Evolutionary conservation across 2,329 filamentous ascomycete species (phyloP), one percentile per base, ranked within the genome.

Genomic region (Alternaria novae-zelandiae): DNA sequence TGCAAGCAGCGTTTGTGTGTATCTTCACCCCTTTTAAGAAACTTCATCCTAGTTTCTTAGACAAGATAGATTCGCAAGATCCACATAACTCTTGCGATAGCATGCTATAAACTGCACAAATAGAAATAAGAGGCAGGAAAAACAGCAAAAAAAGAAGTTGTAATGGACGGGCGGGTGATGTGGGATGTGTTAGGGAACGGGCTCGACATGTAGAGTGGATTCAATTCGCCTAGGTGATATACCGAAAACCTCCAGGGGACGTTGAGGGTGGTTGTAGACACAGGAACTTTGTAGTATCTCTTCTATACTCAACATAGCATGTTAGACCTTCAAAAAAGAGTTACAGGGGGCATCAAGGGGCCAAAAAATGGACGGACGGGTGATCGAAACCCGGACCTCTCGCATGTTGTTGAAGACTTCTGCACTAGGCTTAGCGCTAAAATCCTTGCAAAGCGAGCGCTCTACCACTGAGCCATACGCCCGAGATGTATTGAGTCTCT

Each of bases 381-480:
- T 28, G 9, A 28, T 11, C 26, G 26, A 28, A 28, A 28, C 26
- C 26, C 26, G 26, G 26, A 28, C 26, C 26, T 28, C 10, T 5
- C 26, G 26, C 26, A 26, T 26, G 25, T 26, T 26, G 25, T 26
- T 26, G 25, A 26, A 26, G 25, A 26, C 25, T 26, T 26, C 77
- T 26, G 25, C 26, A 28, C 9, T 28, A 11, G 26, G 26, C 3
- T 5, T 28, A 28, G 26, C 10, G 26, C 26, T 4, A 28, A 28
- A 28, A 11, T 11, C 25, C 25, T 26, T 79, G 76, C 77, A 79
- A 79, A 79, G 77, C 77, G 74, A 69, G 64, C 77, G 76, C 77
- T 77, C 77, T 79, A 77, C 77, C 76, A 78, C 77, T 79, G 76
- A 77, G 76, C 76, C 68, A 78, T 57, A 78, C 62, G 70, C 75